phyloP scores from a whole-genome alignment of 176 grass and related monocot species.

The Eremochloa ophiuroides region DNA sequence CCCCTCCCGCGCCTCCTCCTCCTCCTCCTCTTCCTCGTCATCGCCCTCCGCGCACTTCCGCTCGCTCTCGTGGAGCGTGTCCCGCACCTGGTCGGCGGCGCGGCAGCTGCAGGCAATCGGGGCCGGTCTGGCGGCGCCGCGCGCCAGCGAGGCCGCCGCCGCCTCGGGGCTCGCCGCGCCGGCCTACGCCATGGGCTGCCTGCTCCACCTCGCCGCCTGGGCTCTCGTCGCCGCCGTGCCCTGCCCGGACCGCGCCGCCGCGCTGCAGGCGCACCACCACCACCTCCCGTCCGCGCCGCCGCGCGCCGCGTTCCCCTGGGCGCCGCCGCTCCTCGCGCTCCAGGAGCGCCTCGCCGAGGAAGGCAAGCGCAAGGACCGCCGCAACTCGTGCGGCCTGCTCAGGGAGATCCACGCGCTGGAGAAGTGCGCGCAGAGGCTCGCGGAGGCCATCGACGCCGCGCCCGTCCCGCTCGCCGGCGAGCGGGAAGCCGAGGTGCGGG shows the following conservation, averaged over 20 bases:
- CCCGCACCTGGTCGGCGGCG: constrained; percentile 84
- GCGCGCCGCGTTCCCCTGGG: constrained; percentile 59
- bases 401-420: constrained; percentile 73
- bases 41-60: constrained; percentile 64
- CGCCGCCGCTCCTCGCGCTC: constrained; percentile 57
- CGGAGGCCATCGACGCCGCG: constrained; percentile 48
- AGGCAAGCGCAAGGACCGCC: constrained; percentile 81
- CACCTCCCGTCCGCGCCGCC: constrained; percentile 44
- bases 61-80: constrained; percentile 95
- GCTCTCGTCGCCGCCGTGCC: constrained; percentile 71
- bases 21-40: constrained; percentile 21
- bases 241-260: constrained; percentile 65
- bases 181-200: constrained; percentile 63
- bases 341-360: constrained; percentile 82
- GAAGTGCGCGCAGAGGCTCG: constrained; percentile 55
- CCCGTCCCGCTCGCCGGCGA: constrained; percentile 40
- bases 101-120: constrained; percentile 77
- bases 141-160: constrained; percentile 48
- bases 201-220: constrained; percentile 82
- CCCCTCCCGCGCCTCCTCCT: neutral
- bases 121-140: constrained; percentile 50
- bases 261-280: constrained; percentile 54
- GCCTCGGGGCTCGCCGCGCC: constrained; percentile 35
- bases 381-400: constrained; percentile 71
- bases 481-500: constrained; percentile 46